Conservation (phyloP, 768 basidiomycete species). For the Tylopilus sp. region DNA sequence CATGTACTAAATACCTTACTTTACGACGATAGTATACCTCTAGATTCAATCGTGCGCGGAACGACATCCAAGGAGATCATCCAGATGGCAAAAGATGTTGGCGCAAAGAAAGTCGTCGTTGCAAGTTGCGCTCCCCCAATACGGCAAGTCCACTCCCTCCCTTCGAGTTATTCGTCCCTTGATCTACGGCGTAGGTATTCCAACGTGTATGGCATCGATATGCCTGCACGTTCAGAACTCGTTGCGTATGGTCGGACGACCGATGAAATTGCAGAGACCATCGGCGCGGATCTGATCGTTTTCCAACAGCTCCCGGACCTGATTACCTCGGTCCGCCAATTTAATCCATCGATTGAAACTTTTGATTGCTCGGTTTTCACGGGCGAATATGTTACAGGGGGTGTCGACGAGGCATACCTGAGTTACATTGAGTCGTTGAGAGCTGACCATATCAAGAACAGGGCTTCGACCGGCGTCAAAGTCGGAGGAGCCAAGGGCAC, state of each 20-base stretch:
- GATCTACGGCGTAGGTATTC: conserved; percentile 51
- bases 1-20: neutral
- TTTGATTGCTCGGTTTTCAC: conserved; percentile 99
- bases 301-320: conserved; percentile 93
- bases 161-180: neutral
- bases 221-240: conserved; percentile 93
- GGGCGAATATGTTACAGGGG: conserved; percentile 94
- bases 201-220: conserved; percentile 99
- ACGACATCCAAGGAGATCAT: conserved; percentile 99
- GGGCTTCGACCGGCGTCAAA: conserved; percentile 35
- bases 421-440: conserved; percentile 68
- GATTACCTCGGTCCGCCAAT: conserved; percentile 76
- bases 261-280: conserved; percentile 68
- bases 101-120: conserved; percentile 92
- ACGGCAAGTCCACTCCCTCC: conserved; percentile 44
- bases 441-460: conserved; percentile 76
- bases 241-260: conserved; percentile 79
- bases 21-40: neutral
- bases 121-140: conserved; percentile 98
- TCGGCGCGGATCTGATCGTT: conserved; percentile 94
- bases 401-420: conserved; percentile 82
- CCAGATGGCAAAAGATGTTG: conserved; percentile 99
- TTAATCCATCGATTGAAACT: conserved; percentile 69
- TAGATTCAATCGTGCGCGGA: conserved; percentile 97
- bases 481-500: conserved; percentile 35